Conservation (phyloP, 441 rosid genomes). For the Metrosideros polymorpha region DNA sequence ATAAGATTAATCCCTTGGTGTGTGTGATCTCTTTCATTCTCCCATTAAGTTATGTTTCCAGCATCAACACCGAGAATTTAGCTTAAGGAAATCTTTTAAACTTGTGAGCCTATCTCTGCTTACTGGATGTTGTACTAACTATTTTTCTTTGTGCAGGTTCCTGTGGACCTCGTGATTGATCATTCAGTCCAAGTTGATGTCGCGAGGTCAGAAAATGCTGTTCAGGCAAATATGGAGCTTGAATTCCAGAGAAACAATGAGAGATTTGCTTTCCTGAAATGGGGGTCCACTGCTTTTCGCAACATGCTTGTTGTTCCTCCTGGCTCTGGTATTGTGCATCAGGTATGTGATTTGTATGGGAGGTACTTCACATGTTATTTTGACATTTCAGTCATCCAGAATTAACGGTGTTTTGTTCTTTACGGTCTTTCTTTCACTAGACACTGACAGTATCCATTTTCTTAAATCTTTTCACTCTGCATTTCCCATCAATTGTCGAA, state of each 20-base stretch:
- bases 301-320: conserved; percentile 99
- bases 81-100: background rate
- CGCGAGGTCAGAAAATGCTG: conserved; percentile 87
- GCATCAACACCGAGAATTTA: background rate
- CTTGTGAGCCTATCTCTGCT: background rate
- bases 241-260: conserved; percentile 97
- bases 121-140: background rate
- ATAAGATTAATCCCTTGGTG: conserved; percentile 96
- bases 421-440: background rate
- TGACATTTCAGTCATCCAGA: background rate
- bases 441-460: background rate
- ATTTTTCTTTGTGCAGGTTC: conserved; percentile 49
- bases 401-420: background rate
- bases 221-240: conserved; percentile 90
- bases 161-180: conserved; percentile 97
- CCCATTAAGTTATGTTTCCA: background rate
- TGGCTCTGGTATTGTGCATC: conserved; percentile 99
- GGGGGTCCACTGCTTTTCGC: conserved; percentile 91
- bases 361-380: background rate
- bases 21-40: background rate
- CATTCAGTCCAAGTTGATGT: conserved; percentile 99
- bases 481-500: background rate
- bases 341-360: conserved; percentile 33
- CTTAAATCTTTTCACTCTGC: background rate
- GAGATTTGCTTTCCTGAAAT: conserved; percentile 94